Evolutionary conservation across 225 moss, liverwort and hornwort species (phyloP).

Genomic region (Asterella californica): DNA sequence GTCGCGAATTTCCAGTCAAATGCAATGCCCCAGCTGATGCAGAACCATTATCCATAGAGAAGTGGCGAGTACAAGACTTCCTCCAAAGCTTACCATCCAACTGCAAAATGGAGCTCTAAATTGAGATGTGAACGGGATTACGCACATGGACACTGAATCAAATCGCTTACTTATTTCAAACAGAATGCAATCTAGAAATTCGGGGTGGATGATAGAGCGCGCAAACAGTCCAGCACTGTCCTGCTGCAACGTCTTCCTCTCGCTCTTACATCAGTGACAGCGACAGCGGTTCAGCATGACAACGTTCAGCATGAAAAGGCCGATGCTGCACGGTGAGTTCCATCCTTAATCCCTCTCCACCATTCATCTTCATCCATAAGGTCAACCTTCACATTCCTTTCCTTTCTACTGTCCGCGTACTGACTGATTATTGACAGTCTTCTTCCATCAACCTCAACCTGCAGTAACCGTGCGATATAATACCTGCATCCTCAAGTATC

Average conservation of each 20-base stretch:
- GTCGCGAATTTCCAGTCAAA: constrained; percentile 10
- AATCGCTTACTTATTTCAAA: not conserved
- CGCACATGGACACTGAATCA: constrained; percentile 1
- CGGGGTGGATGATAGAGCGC: constrained; percentile 1
- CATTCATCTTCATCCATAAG: not conserved
- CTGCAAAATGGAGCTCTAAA: not conserved
- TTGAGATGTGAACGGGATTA: not conserved
- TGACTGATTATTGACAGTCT: not conserved
- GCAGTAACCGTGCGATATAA: not conserved
- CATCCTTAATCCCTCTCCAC: not conserved
- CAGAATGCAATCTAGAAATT: not conserved
- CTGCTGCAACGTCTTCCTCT: constrained; percentile 1
- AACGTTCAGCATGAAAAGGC: not conserved
- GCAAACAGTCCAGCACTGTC: not conserved
- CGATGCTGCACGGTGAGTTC: not conserved
- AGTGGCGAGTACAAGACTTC: not conserved
- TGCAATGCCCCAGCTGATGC: constrained; percentile 28
- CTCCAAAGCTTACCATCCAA: constrained; percentile 21
- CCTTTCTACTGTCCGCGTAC: not conserved
- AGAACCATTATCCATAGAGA: constrained; percentile 37
- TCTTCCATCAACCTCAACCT: not conserved
- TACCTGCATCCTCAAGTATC: not conserved
- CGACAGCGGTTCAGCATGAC: not conserved
- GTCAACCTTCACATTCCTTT: not conserved
- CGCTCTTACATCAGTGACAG: not conserved